These are phyloP conservation scores for Mangifera indica DNA, from an alignment of 345 rosid species.

Conservation along the genomic window DNA sequence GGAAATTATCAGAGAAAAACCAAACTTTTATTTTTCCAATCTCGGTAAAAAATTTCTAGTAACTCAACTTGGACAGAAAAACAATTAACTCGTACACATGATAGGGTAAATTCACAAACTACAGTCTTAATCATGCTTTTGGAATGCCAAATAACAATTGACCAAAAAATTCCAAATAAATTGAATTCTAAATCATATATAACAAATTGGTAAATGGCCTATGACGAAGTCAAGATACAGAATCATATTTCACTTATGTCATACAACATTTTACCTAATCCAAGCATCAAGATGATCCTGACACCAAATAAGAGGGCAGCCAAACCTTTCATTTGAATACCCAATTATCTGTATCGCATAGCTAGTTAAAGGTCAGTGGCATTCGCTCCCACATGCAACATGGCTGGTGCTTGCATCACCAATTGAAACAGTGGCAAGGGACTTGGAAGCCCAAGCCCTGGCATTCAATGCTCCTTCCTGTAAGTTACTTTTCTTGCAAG, in stretches of 20 bases:
- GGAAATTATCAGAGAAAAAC: neutral
- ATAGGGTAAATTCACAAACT: neutral
- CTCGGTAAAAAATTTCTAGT: neutral
- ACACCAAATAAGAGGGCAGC: neutral
- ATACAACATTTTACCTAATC: conserved; percentile 6
- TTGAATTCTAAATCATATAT: conserved; percentile 22
- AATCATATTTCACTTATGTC: neutral
- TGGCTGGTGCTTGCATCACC: conserved; percentile 82
- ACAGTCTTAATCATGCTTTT: neutral
- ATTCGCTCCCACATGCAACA: conserved; percentile 30
- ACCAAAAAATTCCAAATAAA: conserved; percentile 1
- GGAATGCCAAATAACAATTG: neutral
- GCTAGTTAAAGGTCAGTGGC: conserved; percentile 22
- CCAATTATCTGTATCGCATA: neutral
- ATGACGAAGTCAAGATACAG: conserved; percentile 3
- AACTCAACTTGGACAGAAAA: too few species aligned
- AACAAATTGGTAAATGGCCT: conserved; percentile 18
- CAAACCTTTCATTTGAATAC: conserved; percentile 11
- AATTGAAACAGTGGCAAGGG: conserved; percentile 86
- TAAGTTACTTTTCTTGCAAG: conserved; percentile 80
- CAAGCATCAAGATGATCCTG: conserved; percentile 1
- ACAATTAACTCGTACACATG: too few species aligned
- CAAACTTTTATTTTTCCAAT: too few species aligned
- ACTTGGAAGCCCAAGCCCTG: conserved; percentile 88
- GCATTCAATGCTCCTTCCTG: conserved; percentile 94